phyloP scores from a whole-genome alignment of 2,329 filamentous ascomycete genomes.

The Phoma sp. region DNA sequence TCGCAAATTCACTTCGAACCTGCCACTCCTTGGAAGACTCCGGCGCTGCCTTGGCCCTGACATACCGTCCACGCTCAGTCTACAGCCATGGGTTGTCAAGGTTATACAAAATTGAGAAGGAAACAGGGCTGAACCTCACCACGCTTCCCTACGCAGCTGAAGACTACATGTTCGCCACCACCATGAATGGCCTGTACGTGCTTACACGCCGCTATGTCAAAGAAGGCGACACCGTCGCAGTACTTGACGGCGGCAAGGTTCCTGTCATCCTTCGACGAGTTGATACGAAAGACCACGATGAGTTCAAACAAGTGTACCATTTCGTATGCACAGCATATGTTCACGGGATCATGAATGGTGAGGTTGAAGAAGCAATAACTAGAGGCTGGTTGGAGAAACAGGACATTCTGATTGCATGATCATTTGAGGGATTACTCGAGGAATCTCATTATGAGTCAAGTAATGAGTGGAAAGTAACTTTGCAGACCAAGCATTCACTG shows the following conservation, averaged over 20 bases:
- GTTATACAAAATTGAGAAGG: background rate
- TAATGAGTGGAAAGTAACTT: too few species aligned
- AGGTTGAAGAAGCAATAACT: background rate
- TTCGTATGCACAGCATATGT: background rate
- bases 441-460: too few species aligned
- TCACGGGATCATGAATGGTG: background rate
- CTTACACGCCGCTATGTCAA: background rate
- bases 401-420: too few species aligned
- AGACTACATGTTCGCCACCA: background rate
- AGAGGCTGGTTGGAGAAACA: background rate
- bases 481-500: too few species aligned
- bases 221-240: background rate
- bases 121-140: too few species aligned
- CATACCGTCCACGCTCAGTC: too few species aligned
- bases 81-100: too few species aligned
- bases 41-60: too few species aligned
- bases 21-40: too few species aligned
- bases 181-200: background rate
- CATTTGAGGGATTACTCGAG: too few species aligned
- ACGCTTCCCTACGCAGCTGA: background rate
- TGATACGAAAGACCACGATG: background rate
- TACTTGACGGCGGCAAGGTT: background rate
- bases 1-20: too few species aligned
- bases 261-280: background rate
- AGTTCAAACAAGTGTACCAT: background rate